Conservation (phyloP, 1,139 yeast genomes). For the Kodamaea sp. region DNA sequence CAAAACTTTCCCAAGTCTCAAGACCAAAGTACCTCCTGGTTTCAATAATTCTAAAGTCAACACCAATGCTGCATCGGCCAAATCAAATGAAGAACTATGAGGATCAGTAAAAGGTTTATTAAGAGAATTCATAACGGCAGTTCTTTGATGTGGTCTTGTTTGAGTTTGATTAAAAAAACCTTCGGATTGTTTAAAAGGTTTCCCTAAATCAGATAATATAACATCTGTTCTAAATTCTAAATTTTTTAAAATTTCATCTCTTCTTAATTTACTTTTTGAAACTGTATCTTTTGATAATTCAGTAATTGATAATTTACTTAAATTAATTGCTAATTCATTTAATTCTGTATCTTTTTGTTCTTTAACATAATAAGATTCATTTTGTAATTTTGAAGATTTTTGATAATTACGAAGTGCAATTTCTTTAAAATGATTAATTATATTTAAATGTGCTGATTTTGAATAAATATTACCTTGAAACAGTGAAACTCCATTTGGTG, state of each 20-base stretch:
- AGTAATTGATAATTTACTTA: slow-evolving; percentile 13
- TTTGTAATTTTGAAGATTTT: slow-evolving; percentile 6
- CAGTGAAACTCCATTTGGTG: slow-evolving; percentile 75
- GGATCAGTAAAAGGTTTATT: slow-evolving; percentile 26
- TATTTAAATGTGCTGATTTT: slow-evolving; percentile 57
- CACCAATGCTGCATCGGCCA: slow-evolving; percentile 87
- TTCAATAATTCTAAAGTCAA: slow-evolving; percentile 66
- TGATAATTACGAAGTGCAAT: slow-evolving; percentile 23
- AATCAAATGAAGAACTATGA: slow-evolving; percentile 43
- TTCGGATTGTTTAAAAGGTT: slow-evolving; percentile 60
- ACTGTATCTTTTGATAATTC: slow-evolving; percentile 12
- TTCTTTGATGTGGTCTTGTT: slow-evolving; percentile 60
- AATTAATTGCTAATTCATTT: slow-evolving; percentile 14
- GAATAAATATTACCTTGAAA: slow-evolving; percentile 86
- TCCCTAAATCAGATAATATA: slow-evolving; percentile 84
- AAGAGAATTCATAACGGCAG: slow-evolving; percentile 24
- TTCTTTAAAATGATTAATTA: slow-evolving; percentile 53
- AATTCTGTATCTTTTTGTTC: slow-evolving; percentile 27
- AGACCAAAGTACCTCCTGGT: slow-evolving; percentile 67
- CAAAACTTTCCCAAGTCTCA: slow-evolving; percentile 68
- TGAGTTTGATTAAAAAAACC: slow-evolving; percentile 73
- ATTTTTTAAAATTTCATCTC: slow-evolving; percentile 8
- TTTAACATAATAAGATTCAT: slow-evolving; percentile 24
- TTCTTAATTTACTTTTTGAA: slow-evolving; percentile 6
- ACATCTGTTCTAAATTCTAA: slow-evolving; percentile 43